These are phyloP conservation scores for Capronia coronata DNA, from an alignment of 2,329 filamentous ascomycete genomes.

Conservation along the genomic window DNA sequence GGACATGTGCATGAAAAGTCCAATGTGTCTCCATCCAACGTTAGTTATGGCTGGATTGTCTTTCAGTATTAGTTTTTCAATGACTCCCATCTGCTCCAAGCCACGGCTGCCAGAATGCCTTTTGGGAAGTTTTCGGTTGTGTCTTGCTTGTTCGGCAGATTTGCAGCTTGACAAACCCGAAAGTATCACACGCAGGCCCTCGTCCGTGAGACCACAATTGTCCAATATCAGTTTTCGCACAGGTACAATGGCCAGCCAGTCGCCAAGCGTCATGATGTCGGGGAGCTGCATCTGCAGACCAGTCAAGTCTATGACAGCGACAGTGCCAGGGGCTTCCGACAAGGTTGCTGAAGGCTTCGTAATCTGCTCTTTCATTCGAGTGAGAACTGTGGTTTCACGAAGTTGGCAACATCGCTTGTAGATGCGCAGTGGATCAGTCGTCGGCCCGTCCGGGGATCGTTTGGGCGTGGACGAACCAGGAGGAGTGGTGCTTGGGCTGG, in stretches of 20 bases:
- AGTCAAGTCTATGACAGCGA: constrained; percentile 75
- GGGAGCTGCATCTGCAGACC: constrained; percentile 76
- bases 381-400: constrained; percentile 83
- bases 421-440: constrained; percentile 84
- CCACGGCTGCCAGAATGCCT: constrained; percentile 32
- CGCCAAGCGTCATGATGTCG: constrained; percentile 80
- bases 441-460: constrained; percentile 59
- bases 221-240: constrained; percentile 80
- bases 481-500: constrained; percentile 35
- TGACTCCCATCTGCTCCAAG: constrained; percentile 53
- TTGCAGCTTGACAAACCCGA: constrained; percentile 79
- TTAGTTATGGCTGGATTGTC: constrained; percentile 77
- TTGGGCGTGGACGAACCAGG: constrained; percentile 30
- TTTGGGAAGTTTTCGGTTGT: constrained; percentile 40
- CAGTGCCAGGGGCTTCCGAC: constrained; percentile 61
- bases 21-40: constrained; percentile 87
- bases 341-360: constrained; percentile 61
- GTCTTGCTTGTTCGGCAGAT: constrained; percentile 52
- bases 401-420: constrained; percentile 93
- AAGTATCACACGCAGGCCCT: constrained; percentile 77
- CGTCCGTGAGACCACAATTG: constrained; percentile 78
- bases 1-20: constrained; percentile 84
- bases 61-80: constrained; percentile 82
- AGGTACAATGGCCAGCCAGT: constrained; percentile 90
- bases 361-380: constrained; percentile 85